Base-by-base conservation (phyloP, 2,329 filamentous ascomycete genomes). In the Aspergillus vadensis region DNA sequence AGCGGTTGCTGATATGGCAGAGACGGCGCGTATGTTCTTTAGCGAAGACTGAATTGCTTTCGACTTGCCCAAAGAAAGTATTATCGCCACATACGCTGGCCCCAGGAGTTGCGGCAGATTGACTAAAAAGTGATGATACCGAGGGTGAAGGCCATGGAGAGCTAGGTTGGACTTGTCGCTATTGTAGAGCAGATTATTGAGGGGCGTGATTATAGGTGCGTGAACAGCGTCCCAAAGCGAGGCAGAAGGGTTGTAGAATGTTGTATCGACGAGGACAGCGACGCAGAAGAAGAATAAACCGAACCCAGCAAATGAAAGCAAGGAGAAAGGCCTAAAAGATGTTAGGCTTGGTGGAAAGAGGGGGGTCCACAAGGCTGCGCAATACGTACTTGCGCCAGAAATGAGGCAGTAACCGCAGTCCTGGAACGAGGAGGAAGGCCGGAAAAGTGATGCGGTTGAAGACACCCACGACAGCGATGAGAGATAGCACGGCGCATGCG, bases 371-470 rank as follows among this genome's bases (percentile, higher is more conserved):
- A 23, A 38, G 27, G 12, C 12, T 21, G 12, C 9, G 17, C 53
- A 32, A 21, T 25, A 79, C 86, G 72, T 78, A 95, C 91, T 89
- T 94, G 75, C 88, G 87, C 74, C 86, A 79, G 72, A 97, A 95
- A 80, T 96, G 90, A 66, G 92, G 92, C 74, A 98, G 81, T 72
- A 99, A 82, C 72, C 88, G 88, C 73, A 96, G 80, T 38, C 89
- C 89, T 56, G 95, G 94, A 73, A 97, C 86, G 60, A 96, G 76
- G 63, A 99, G 79, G 75, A 96, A 99, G 14, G 93, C 94, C 49
- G 94, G 94, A 76, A 98, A 98, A 9, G 95, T 99, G 71, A 98
- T 97, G 66, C 95, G 88, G 78, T 98, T 99, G 79, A 99, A 99
- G 60, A 94, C 80, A 53, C 95, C 95, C 70, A 95, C 90, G 14